These are phyloP conservation scores for Raphidocelis subcapitata DNA, from an alignment of 139 green algal species.

Conservation along the genomic window DNA sequence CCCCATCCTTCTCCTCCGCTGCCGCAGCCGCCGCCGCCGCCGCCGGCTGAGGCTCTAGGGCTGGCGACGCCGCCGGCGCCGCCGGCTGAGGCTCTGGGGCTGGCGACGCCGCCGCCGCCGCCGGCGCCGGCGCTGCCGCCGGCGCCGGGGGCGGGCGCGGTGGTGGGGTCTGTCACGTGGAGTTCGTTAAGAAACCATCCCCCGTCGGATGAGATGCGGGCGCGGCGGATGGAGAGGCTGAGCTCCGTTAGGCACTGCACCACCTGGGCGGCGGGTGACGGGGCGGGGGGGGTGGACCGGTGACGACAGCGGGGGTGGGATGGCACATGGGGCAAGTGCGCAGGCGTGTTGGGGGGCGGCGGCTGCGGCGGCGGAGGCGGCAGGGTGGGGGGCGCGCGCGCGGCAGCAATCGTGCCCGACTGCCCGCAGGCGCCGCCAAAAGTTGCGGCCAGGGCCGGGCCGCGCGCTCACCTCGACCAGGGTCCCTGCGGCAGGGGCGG, in stretches of 20 bases:
- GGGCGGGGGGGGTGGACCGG: background rate
- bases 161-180: background rate
- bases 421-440: background rate
- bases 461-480: constrained; percentile 17
- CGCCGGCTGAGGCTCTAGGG: background rate
- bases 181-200: constrained; percentile 95
- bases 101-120: too few relatives aligned
- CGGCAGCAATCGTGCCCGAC: background rate
- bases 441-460: background rate
- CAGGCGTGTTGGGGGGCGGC: background rate
- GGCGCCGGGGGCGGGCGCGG: background rate
- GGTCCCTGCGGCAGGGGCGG: constrained; percentile 17
- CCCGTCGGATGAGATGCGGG: constrained; percentile 87
- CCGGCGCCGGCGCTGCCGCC: background rate
- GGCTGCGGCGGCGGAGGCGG: background rate
- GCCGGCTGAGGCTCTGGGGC: background rate
- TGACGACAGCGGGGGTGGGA: background rate
- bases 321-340: background rate
- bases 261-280: constrained; percentile 59
- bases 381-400: background rate
- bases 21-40: background rate
- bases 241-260: constrained; percentile 96
- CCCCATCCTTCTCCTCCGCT: too few relatives aligned
- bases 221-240: constrained; percentile 77
- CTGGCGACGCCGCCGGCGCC: too few relatives aligned